phyloP scores from a whole-genome alignment of 768 basidiomycete genomes.

The Lactifluus echinatus region DNA sequence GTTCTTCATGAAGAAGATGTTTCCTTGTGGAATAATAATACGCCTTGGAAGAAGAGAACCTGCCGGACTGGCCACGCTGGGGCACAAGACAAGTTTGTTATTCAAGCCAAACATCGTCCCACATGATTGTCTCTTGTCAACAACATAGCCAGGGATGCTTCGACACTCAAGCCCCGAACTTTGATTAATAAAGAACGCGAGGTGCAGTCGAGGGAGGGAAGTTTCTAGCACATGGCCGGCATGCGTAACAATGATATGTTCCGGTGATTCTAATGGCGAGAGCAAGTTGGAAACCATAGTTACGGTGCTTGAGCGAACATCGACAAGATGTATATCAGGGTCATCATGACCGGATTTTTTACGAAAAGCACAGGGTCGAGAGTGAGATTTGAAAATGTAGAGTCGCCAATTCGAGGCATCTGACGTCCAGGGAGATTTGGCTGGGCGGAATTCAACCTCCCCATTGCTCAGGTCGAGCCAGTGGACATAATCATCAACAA shows the following conservation, averaged over 20 bases:
- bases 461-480: constrained; percentile 27
- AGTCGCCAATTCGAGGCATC: constrained; percentile 26
- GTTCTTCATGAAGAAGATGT: not conserved
- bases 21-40: constrained; percentile 7
- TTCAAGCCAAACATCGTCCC: constrained; percentile 39
- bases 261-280: not conserved
- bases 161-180: constrained; percentile 29
- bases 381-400: not conserved
- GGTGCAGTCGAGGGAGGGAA: constrained; percentile 33
- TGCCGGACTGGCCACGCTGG: not conserved
- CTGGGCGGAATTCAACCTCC: constrained; percentile 29
- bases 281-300: not conserved
- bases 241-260: not conserved
- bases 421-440: constrained; percentile 25
- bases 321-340: not conserved
- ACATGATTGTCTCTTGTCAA: constrained; percentile 34
- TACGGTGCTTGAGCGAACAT: constrained; percentile 5
- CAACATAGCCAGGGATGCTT: constrained; percentile 35
- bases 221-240: constrained; percentile 13
- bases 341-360: not conserved
- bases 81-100: constrained; percentile 23
- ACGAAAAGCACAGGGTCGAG: no score
- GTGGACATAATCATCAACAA: constrained; percentile 28
- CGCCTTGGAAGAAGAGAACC: not conserved
- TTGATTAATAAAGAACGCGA: constrained; percentile 34